Conservation (phyloP, 1,284 basidiomycete genomes). For the Fomitopsis schrenkii region DNA sequence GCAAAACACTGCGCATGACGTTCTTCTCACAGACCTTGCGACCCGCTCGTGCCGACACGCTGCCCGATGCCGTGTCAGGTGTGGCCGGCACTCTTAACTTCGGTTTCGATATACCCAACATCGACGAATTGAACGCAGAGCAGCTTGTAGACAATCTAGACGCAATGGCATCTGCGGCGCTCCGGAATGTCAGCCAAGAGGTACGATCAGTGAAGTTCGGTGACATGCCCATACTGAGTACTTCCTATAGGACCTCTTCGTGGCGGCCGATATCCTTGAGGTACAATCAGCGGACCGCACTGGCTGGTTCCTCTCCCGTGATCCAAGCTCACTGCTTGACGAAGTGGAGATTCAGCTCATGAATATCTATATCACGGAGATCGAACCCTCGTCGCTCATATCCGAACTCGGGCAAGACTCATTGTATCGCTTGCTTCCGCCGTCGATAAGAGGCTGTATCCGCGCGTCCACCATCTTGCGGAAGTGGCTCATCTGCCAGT, state of each 20-base stretch:
- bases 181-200: conserved; percentile 72
- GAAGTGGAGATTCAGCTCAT: conserved; percentile 72
- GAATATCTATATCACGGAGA: conserved; percentile 63
- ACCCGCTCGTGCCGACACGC: conserved; percentile 38
- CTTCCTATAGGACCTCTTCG: conserved; percentile 55
- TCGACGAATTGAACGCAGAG: conserved; percentile 64
- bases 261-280: conserved; percentile 72
- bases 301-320: conserved; percentile 68
- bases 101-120: conserved; percentile 55
- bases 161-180: conserved; percentile 66
- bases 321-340: conserved; percentile 48
- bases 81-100: conserved; percentile 33
- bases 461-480: conserved; percentile 70
- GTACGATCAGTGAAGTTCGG: conserved; percentile 31
- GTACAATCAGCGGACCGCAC: conserved; percentile 72
- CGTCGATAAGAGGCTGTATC: conserved; percentile 67
- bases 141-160: conserved; percentile 72
- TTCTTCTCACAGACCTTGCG: conserved; percentile 61
- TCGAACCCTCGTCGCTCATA: conserved; percentile 66
- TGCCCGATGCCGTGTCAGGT: conserved; percentile 25
- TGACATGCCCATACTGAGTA: not conserved
- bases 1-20: conserved; percentile 36
- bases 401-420: conserved; percentile 65
- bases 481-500: conserved; percentile 70
- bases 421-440: conserved; percentile 68